A percentile compares a stretch with the other conserved stretches of the same genome.
Evolutionary conservation across 2,329 filamentous ascomycete genomes (phyloP).

Genomic region (Stemphylium beticola): DNA sequence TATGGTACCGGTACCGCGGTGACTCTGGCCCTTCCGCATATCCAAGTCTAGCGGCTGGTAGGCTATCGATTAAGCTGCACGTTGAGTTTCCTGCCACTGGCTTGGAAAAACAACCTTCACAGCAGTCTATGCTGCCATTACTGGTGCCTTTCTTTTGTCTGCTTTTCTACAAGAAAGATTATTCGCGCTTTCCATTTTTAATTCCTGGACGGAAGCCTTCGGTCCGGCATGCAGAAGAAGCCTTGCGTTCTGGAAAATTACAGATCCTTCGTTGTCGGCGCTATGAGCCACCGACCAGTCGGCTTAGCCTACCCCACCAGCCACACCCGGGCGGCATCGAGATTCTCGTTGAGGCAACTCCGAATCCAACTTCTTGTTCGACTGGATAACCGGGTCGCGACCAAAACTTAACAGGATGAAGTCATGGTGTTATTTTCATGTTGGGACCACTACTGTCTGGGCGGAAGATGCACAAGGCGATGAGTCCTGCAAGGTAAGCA

Average conservation of each 20-base stretch:
- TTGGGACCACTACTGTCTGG: constrained; percentile 10
- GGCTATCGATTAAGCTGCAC: constrained; percentile 29
- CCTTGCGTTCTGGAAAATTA: not conserved
- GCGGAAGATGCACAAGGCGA: not conserved
- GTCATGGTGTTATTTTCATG: not conserved
- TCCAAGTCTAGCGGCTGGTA: constrained; percentile 26
- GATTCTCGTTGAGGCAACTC: not conserved
- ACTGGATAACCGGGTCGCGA: constrained; percentile 4
- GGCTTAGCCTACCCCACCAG: constrained; percentile 1
- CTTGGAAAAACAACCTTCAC: not conserved
- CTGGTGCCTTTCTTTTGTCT: no score
- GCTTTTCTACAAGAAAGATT: no score
- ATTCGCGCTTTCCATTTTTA: no score
- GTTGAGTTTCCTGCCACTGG: not conserved
- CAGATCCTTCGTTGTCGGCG: not conserved
- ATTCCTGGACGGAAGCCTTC: no score
- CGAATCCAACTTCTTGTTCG: constrained; percentile 11
- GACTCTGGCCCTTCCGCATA: constrained; percentile 14
- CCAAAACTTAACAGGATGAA: constrained; percentile 2
- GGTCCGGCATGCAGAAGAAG: no score
- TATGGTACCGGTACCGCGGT: constrained; percentile 28
- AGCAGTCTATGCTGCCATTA: no score
- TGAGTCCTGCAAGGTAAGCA: constrained; percentile 21
- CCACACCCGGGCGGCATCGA: not conserved
- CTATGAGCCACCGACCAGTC: not conserved